Percentiles rank a stretch among this genome's conserved stretches.
These are phyloP conservation scores for Mycena indigotica DNA, from an alignment of 768 basidiomycete species.

Conservation along the genomic window DNA sequence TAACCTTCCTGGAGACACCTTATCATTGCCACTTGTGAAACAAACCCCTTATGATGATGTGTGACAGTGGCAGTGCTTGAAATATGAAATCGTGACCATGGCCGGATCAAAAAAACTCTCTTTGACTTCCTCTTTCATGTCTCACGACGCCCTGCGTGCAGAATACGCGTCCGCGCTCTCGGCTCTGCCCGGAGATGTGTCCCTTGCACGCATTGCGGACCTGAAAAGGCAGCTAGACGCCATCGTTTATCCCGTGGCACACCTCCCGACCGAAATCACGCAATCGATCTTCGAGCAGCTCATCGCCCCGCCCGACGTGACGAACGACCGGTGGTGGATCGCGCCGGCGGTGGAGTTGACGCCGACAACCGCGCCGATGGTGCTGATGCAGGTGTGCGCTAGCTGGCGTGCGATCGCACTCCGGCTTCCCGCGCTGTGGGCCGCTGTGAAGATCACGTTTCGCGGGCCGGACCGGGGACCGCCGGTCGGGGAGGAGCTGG, in stretches of 20 bases:
- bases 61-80: too few species aligned
- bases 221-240: background rate
- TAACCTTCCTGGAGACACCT: too few species aligned
- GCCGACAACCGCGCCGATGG: background rate
- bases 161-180: too few species aligned
- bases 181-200: too few species aligned
- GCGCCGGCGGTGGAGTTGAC: background rate
- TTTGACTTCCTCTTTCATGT: too few species aligned
- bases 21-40: too few species aligned
- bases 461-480: background rate
- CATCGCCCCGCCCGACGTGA: background rate
- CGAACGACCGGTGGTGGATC: background rate
- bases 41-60: too few species aligned
- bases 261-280: background rate
- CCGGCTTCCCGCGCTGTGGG: background rate
- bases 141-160: too few species aligned
- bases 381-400: background rate
- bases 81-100: too few species aligned
- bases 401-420: background rate
- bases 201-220: too few species aligned
- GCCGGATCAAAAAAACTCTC: too few species aligned
- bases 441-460: background rate
- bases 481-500: background rate
- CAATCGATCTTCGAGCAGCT: background rate
- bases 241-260: background rate